These are phyloP conservation scores for Dactylellina sp. DNA, from an alignment of 2,329 filamentous ascomycete species.

Conservation along the genomic window DNA sequence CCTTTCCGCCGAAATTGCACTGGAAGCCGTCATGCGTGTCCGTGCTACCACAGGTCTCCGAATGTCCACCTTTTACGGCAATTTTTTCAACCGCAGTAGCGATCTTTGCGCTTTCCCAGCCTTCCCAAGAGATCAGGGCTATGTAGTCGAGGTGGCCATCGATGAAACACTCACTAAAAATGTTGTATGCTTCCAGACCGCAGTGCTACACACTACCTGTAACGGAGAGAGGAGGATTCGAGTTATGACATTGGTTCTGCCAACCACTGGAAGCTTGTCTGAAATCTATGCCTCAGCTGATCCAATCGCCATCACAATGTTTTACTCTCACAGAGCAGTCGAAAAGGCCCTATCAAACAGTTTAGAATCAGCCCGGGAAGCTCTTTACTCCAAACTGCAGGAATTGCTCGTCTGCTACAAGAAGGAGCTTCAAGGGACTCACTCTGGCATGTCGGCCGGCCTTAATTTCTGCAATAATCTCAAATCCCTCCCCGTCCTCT, in stretches of 20 bases:
- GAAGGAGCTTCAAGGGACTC: conserved; percentile 94
- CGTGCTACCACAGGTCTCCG: conserved; percentile 92
- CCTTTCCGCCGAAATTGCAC: conserved; percentile 92
- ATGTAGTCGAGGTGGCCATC: conserved; percentile 97
- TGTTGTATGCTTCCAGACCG: conserved; percentile 90
- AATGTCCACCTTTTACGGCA: conserved; percentile 98
- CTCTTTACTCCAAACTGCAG: conserved; percentile 88
- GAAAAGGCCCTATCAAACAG: conserved; percentile 87
- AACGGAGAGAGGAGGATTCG: conserved; percentile 96
- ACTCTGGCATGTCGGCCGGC: conserved; percentile 84
- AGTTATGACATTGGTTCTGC: conserved; percentile 90
- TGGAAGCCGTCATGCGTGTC: conserved; percentile 95
- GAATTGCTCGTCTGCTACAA: conserved; percentile 95
- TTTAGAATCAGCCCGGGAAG: conserved; percentile 89
- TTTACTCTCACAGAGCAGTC: conserved; percentile 97
- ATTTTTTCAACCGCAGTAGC: conserved; percentile 98
- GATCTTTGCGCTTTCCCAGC: conserved; percentile 98
- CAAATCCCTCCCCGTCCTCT: conserved; percentile 85
- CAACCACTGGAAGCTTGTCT: conserved; percentile 88
- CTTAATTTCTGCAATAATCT: conserved; percentile 95
- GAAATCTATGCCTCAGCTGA: conserved; percentile 96
- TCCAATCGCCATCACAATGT: conserved; percentile 90
- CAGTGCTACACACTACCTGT: conserved; percentile 95
- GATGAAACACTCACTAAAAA: conserved; percentile 94
- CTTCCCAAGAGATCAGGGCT: conserved; percentile 95